Evolutionary conservation across 2,329 filamentous ascomycete genomes (phyloP).

Genomic region (Conoideocrella luteorostrata): DNA sequence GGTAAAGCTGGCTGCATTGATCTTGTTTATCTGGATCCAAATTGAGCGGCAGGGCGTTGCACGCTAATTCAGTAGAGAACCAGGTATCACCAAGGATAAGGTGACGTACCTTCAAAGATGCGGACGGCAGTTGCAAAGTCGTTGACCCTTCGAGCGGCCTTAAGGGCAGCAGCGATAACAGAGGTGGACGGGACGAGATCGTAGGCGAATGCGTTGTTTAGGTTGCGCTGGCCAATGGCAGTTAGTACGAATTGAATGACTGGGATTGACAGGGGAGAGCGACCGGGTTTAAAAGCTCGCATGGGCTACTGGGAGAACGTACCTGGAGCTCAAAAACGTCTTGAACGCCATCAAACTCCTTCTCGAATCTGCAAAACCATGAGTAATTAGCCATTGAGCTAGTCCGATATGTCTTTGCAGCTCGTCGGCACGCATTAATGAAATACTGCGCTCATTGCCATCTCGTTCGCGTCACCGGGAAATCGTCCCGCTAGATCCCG

Average conservation of each 20-base stretch:
- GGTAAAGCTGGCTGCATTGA: too few species aligned
- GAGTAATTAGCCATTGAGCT: constrained; percentile 23
- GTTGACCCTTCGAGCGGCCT: constrained; percentile 91
- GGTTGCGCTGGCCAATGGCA: constrained; percentile 58
- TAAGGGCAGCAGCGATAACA: constrained; percentile 85
- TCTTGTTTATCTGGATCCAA: too few species aligned
- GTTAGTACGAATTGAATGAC: constrained; percentile 11
- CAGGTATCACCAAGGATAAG: not conserved
- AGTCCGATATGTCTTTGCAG: not conserved
- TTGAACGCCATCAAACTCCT: constrained; percentile 95
- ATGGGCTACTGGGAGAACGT: constrained; percentile 28
- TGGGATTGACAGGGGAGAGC: too few species aligned
- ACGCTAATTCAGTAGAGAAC: too few species aligned
- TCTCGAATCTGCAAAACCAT: constrained; percentile 72
- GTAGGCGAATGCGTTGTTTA: constrained; percentile 99
- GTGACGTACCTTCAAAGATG: constrained; percentile 84
- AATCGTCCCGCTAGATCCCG: not conserved
- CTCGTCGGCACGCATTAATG: too few species aligned
- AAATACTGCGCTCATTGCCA: too few species aligned
- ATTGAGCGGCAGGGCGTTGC: too few species aligned
- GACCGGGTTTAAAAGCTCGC: not conserved
- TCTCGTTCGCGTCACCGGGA: not conserved
- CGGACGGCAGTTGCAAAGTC: constrained; percentile 97
- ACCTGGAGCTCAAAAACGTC: constrained; percentile 99
- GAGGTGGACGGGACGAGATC: constrained; percentile 94